Evolutionary conservation across 2,329 filamentous ascomycete genomes (phyloP), one percentile per base, ranked within the genome.

Genomic region (Neoascochyta sp.): DNA sequence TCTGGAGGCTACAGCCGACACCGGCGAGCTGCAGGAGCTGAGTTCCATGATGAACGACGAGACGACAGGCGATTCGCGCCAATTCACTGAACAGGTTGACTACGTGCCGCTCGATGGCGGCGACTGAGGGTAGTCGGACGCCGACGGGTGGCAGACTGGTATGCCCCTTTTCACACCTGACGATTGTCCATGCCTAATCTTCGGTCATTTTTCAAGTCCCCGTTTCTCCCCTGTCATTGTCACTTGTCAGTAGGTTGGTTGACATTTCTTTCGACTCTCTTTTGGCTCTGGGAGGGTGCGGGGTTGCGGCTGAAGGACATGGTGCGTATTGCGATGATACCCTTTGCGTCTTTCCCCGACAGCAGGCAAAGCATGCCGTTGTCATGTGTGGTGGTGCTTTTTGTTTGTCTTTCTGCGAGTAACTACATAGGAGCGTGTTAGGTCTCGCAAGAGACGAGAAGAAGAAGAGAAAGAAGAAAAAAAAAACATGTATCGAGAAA

Each of bases 41-140:
- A n/a, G n/a, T n/a, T n/a, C n/a, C n/a, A n/a, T n/a, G n/a, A n/a
- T n/a, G n/a, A n/a, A n/a, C n/a, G n/a, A n/a, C n/a, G 39, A 47
- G 18, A 31, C 26, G 12, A 36, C 27, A 11, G 18, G 30, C 12
- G 19, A 22, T 22, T 8, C 16, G 3, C 28, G 26, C 9, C 40
- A 47, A 25, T 49, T 60, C 29, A 51, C 48, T 14, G 44, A 57
- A 19, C 56, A 61, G 34, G 44, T 44, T 25, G 56, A 61, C 22
- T 61, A 45, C 20, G 48, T 61, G 26, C 43, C 52, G 5, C 44
- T 58, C 22, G 45, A 45, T 24, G 37, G 22, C 16, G 39, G 46
- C 13, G 40, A 45, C 18, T 52, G 32, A 49, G 17, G 22, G n/a
- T n/a, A n/a, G n/a, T n/a, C n/a, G n/a, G n/a, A n/a, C n/a, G n/a